phyloP scores from a whole-genome alignment of 73 alveolate species.

The Tetrahymena malaccensis region DNA sequence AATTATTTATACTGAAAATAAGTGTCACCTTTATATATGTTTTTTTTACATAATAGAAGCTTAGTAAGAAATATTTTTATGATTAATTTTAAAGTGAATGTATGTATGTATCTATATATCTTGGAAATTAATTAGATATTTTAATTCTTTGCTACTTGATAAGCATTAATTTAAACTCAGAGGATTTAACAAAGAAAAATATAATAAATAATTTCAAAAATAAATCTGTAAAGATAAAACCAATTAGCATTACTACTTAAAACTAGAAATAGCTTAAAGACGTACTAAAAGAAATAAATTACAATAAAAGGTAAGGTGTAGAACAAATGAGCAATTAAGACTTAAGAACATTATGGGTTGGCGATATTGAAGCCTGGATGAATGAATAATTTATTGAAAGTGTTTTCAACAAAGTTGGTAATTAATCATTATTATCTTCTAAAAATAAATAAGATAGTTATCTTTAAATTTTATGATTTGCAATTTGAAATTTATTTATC shows the following conservation, averaged over 20 bases:
- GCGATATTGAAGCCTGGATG: background rate
- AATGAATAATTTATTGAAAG: background rate
- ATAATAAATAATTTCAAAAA: background rate
- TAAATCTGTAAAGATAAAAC: background rate
- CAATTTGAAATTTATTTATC: background rate
- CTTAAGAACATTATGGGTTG: background rate
- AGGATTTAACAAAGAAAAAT: background rate
- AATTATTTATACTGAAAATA: too few relatives aligned
- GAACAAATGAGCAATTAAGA: background rate
- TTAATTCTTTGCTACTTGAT: background rate
- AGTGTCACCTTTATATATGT: background rate
- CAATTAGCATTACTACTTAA: background rate
- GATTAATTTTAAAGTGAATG: background rate
- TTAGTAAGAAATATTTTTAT: background rate
- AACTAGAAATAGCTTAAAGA: background rate
- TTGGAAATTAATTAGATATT: background rate
- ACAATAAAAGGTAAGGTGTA: background rate
- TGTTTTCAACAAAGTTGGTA: background rate
- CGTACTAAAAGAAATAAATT: background rate
- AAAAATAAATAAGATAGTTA: background rate
- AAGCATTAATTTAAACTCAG: background rate
- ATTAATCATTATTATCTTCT: background rate
- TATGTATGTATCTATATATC: background rate
- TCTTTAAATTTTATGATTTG: background rate
- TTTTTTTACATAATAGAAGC: background rate